Evolutionary conservation across 305 asterid species (phyloP), one percentile per base, ranked within the genome.

Genomic region (Plantago coronopus): DNA sequence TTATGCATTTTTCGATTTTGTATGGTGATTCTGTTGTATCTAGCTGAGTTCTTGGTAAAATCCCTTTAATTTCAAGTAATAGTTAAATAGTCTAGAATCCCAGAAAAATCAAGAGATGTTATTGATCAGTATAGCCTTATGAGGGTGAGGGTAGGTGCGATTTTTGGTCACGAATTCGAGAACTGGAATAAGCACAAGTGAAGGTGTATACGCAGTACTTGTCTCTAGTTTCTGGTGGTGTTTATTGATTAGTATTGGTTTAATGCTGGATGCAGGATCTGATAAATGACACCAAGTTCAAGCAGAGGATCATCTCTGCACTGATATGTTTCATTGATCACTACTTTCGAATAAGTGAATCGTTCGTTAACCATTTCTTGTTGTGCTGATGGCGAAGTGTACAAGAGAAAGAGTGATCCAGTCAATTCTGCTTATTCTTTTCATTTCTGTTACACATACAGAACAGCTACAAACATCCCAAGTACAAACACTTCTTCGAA

Each of bases 401-500:
- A 19, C 38, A 17, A 23, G 65, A 65, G 70, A 25, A 59, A 45
- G 20, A 20, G 62, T 38, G 15, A n/a, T 78, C 4, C 63, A 34
- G 9, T 34, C 75, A 12, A 55, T 74, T 59, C 42, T 76, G 67
- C 61, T 80, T 23, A n/a, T 69, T 42, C 14, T 78, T 17, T 63
- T 74, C 50, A 48, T 82, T 40, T 75, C 82, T 4, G 23, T 76
- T 17, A 61, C 80, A 59, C 61, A 67, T 38, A 76, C 84, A 31
- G 81, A 72, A 62, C 80, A 79, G 50, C 69, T 69, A 17, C 84
- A 71, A 55, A 64, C 88, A 13, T 76, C 90, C 37, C 80, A 91
- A 76, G 74, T 61, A 20, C 64, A 73, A 48, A 69, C 80, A 31
- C 90, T 91, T 25, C 16, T 86, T 21, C 72, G 76, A 72, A 75